Evolutionary conservation across 192 early-diverging fungal genomes (phyloP).

Genomic region (Podila clonocystis): DNA sequence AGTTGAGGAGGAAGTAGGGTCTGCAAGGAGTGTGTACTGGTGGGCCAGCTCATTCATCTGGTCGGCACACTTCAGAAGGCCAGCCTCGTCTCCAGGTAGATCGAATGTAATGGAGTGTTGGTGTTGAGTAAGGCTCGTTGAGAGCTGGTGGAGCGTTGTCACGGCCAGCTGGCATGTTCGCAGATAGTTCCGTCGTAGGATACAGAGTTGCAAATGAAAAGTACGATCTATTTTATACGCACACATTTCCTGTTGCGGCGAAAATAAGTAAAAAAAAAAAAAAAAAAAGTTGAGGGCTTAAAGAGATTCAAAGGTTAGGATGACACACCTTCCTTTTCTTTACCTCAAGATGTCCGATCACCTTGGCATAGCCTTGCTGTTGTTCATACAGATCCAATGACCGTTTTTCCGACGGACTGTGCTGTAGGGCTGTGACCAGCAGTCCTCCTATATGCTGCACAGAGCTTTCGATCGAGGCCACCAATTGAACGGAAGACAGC

Average conservation of each 20-base stretch:
- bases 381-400: slow-evolving; percentile 27
- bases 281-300: not conserved
- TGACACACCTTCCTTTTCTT: not conserved
- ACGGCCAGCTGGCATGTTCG: slow-evolving; percentile 19
- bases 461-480: slow-evolving; percentile 32
- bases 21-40: slow-evolving; percentile 20
- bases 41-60: slow-evolving; percentile 29
- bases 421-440: not conserved
- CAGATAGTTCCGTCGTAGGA: slow-evolving; percentile 20
- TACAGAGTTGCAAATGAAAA: slow-evolving; percentile 27
- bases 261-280: not conserved
- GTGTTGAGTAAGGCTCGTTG: not conserved
- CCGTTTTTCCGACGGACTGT: not conserved
- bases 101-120: not conserved
- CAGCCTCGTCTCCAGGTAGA: slow-evolving; percentile 17
- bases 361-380: slow-evolving; percentile 34
- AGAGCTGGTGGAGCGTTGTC: slow-evolving; percentile 22
- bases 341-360: slow-evolving; percentile 35
- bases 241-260: slow-evolving; percentile 18
- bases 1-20: not conserved
- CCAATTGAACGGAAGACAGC: slow-evolving; percentile 16
- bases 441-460: slow-evolving; percentile 4
- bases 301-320: not conserved
- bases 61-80: slow-evolving; percentile 20
- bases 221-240: slow-evolving; percentile 27